These are phyloP conservation scores for Lycium ferocissimum DNA, from an alignment of 257 asterid species.

Conservation along the genomic window DNA sequence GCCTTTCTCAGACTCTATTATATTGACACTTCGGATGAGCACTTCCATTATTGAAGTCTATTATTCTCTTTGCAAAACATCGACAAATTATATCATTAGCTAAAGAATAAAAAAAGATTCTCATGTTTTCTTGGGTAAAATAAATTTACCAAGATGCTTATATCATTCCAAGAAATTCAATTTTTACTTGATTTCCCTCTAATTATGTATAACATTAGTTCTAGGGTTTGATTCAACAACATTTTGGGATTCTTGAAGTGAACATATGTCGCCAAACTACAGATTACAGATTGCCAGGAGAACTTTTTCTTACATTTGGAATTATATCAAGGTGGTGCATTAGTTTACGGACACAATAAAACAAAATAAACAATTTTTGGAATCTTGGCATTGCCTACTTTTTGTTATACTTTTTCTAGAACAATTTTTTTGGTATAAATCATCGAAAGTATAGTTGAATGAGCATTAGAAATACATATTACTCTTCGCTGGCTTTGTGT, in stretches of 20 bases:
- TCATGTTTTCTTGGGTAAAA: background rate
- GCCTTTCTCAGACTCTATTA: background rate
- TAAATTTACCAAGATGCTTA: background rate
- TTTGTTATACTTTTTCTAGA: background rate
- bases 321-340: no score
- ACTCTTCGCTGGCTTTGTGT: conserved; percentile 22
- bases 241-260: no score
- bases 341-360: no score
- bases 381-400: background rate
- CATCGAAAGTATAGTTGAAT: background rate
- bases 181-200: background rate
- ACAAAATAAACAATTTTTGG: background rate
- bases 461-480: background rate
- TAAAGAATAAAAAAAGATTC: background rate
- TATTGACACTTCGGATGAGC: conserved; percentile 13
- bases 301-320: background rate
- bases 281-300: no score
- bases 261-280: no score
- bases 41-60: background rate
- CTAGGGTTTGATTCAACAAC: no score
- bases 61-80: conserved; percentile 5
- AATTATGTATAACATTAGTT: no score
- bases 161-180: background rate
- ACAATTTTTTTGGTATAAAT: background rate
- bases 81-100: background rate